A percentile compares a stretch with the other conserved stretches of the same genome.
Conservation (phyloP, 2,329 filamentous ascomycete genomes). For the Rutstroemia sp. region DNA sequence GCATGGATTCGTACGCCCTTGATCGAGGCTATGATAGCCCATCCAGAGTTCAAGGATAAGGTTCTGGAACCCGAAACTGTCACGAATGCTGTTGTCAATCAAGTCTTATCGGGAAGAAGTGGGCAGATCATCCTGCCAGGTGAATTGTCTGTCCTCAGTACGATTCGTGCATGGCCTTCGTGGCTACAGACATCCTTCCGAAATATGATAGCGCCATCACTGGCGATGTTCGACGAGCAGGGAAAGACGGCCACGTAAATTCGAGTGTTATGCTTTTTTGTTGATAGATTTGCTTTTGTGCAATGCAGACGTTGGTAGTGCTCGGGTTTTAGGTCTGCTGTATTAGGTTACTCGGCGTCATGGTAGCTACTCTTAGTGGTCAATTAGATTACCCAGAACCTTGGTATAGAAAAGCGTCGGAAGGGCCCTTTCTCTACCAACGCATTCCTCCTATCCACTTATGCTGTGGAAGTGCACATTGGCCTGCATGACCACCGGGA, state of each 20-base stretch:
- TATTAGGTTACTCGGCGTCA: conserved; percentile 3
- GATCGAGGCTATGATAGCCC: conserved; percentile 44
- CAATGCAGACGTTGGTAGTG: neutral
- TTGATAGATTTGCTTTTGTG: neutral
- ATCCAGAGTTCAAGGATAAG: conserved; percentile 40
- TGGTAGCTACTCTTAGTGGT: neutral
- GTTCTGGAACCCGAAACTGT: conserved; percentile 53
- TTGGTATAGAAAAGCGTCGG: neutral
- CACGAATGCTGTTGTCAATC: conserved; percentile 50
- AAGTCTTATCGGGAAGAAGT: conserved; percentile 45
- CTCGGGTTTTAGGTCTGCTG: neutral
- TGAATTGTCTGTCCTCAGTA: conserved; percentile 5
- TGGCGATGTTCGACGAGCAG: neutral
- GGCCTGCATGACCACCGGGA: neutral
- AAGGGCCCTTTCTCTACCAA: neutral
- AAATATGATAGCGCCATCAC: conserved; percentile 14
- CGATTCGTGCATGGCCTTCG: conserved; percentile 22
- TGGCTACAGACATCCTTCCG: conserved; percentile 22
- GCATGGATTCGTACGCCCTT: conserved; percentile 52
- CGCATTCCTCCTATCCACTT: neutral
- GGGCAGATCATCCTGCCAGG: conserved; percentile 49
- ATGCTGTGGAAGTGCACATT: neutral
- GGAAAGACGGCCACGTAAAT: conserved; percentile 5
- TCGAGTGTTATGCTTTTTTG: neutral
- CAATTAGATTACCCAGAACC: neutral